Evolutionary conservation across 257 asterid species (phyloP), one percentile per base, ranked within the genome.

Genomic region (Oldenlandia corymbosa): DNA sequence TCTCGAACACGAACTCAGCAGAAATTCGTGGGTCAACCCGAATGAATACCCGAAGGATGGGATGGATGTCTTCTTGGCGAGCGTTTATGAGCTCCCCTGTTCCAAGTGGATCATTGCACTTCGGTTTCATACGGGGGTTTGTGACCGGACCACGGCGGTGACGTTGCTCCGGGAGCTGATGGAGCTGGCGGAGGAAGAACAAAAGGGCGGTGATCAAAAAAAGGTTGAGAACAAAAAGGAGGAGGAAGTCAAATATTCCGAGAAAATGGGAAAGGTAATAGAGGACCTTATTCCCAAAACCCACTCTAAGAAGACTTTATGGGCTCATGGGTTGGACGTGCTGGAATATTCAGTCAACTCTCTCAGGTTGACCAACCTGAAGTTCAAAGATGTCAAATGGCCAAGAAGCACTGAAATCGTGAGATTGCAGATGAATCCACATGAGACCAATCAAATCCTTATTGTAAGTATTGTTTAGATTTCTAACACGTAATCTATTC

Each of bases 111-210:
- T 74, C 31, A 55, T 80, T 43, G 81, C 80, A 5, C 34, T 88
- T 3, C 68, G 88, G 73, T 69, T 85, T 42, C 94, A 85, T 42
- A 70, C 91, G 1, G 72, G 76, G n/a, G 68, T 77, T 24, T 88
- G 96, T 73, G 94, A 88, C 75, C 73, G 91, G 49, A 80, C 91
- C 47, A 88, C 96, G 45, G 96, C 83, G 5, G 85, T 72, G 49
- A 61, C 89, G 20, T 24, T 85, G 75, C 86, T 88, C 6, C 62
- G 76, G 75, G 96, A 84, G 65, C 68, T 88, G 60, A 69, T 84
- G 90, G 91, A 80, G 72, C 39, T 76, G 34, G 76, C 67, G 45
- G 54, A 48, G 1, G 37, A 4, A 2, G 57, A 26, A 12, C 27
- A 37, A 34, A 50, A 24, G 52, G 77, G 47, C 2, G 68, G 36